Evolutionary conservation across 441 rosid genomes (phyloP).

Genomic region (Euphorbia celastroides): DNA sequence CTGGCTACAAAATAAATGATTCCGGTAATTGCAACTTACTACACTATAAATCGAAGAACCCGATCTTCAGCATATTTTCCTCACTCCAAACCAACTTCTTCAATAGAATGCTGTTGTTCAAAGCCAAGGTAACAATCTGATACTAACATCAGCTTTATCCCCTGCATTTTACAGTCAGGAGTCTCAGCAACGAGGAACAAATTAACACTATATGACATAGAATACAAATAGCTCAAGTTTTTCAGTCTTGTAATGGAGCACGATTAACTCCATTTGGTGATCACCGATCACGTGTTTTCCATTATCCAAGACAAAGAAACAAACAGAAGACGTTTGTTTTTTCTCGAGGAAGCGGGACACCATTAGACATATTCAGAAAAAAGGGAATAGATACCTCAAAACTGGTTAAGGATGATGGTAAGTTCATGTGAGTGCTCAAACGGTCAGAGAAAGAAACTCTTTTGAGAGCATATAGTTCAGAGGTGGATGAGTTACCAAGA

Average conservation of each 20-base stretch:
- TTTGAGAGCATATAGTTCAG: constrained; percentile 78
- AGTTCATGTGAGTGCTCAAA: constrained; percentile 61
- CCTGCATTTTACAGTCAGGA: constrained; percentile 37
- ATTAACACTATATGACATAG: too few relatives aligned
- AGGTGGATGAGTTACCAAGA: constrained; percentile 66
- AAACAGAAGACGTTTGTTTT: background rate
- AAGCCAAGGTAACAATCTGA: constrained; percentile 94
- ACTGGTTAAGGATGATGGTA: constrained; percentile 38
- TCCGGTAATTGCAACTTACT: too few relatives aligned
- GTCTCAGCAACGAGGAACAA: background rate
- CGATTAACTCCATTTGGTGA: too few relatives aligned
- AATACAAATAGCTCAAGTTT: background rate
- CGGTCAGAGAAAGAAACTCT: constrained; percentile 76
- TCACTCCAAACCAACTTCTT: constrained; percentile 28
- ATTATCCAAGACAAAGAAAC: too few relatives aligned
- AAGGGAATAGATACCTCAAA: constrained; percentile 36
- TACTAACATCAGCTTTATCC: constrained; percentile 60
- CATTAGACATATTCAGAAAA: too few relatives aligned
- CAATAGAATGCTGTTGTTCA: constrained; percentile 73
- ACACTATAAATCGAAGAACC: background rate
- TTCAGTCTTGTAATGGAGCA: too few relatives aligned
- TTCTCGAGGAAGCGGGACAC: background rate
- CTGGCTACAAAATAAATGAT: too few relatives aligned
- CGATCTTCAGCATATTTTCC: background rate
- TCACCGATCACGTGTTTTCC: too few relatives aligned